These are phyloP conservation scores for Ophiostoma novo-ulmi DNA, from an alignment of 2,329 filamentous ascomycete species.

Conservation along the genomic window DNA sequence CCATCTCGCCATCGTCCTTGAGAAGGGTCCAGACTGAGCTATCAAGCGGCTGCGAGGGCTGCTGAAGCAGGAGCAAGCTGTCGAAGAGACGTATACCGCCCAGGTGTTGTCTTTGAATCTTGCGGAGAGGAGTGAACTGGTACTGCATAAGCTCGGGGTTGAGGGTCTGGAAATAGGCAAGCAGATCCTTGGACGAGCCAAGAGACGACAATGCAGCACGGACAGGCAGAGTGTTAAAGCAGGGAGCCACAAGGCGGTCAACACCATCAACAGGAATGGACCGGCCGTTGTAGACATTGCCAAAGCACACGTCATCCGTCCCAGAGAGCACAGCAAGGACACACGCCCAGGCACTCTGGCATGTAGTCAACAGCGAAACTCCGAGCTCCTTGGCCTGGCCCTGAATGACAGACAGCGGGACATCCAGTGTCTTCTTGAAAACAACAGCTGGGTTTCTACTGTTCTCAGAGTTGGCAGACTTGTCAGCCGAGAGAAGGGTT, in stretches of 20 bases:
- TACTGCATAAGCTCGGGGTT: constrained; percentile 55
- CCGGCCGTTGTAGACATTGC: constrained; percentile 77
- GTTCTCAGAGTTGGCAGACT: background rate
- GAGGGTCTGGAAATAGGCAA: constrained; percentile 34
- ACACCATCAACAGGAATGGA: constrained; percentile 60
- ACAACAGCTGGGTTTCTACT: constrained; percentile 1
- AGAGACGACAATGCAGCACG: constrained; percentile 50
- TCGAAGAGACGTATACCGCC: constrained; percentile 62
- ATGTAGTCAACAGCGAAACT: constrained; percentile 59
- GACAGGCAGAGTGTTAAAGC: constrained; percentile 83
- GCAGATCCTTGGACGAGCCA: constrained; percentile 50
- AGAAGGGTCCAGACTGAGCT: constrained; percentile 51
- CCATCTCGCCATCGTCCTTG: constrained; percentile 60
- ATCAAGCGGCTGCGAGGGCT: constrained; percentile 54
- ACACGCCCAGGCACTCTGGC: constrained; percentile 69
- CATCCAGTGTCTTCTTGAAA: constrained; percentile 32
- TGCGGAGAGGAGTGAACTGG: constrained; percentile 70
- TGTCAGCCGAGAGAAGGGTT: constrained; percentile 24
- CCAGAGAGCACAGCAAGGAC: constrained; percentile 54
- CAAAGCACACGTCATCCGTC: constrained; percentile 70
- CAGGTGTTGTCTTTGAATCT: constrained; percentile 54
- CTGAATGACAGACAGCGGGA: constrained; percentile 45
- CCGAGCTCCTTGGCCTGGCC: constrained; percentile 48
- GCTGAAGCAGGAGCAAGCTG: constrained; percentile 73
- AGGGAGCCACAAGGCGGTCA: constrained; percentile 74